Conservation (phyloP, 2,329 filamentous ascomycete genomes). For the Botrytis cinerea region DNA sequence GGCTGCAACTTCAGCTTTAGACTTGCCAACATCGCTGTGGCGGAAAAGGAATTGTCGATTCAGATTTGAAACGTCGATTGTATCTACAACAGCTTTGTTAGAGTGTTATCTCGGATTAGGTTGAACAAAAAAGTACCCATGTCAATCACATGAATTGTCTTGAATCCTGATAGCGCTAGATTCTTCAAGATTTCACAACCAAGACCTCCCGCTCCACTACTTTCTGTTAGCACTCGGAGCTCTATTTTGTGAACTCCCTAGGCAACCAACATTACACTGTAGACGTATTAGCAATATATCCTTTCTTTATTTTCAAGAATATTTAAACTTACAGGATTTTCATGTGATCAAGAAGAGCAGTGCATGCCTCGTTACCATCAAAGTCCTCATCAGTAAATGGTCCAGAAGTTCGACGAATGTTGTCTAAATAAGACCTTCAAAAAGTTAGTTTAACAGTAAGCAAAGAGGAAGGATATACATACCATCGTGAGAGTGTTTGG, state of each 20-base stretch:
- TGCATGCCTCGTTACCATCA: conserved; percentile 52
- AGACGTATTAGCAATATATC: conserved; percentile 32
- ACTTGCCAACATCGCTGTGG: conserved; percentile 85
- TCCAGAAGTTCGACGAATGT: conserved; percentile 72
- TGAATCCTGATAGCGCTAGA: conserved; percentile 91
- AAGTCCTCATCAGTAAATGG: conserved; percentile 73
- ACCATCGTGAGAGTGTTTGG: conserved; percentile 33
- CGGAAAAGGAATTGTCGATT: conserved; percentile 98
- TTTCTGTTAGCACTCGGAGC: conserved; percentile 16
- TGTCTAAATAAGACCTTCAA: conserved; percentile 80
- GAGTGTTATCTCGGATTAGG: neutral
- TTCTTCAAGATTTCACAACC: conserved; percentile 98
- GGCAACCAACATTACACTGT: conserved; percentile 41
- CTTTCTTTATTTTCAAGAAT: neutral
- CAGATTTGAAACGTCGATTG: conserved; percentile 96
- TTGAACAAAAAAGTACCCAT: conserved; percentile 67
- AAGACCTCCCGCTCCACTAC: conserved; percentile 85
- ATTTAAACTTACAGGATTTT: conserved; percentile 65
- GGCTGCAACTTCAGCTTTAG: conserved; percentile 91
- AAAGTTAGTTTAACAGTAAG: neutral
- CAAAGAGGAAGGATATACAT: neutral
- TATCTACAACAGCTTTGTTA: conserved; percentile 60
- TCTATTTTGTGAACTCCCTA: conserved; percentile 2
- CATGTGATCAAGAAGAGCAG: conserved; percentile 62
- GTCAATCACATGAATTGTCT: conserved; percentile 96